Conservation (phyloP, 2,329 filamentous ascomycete genomes). For the Aspergillus hortae region DNA sequence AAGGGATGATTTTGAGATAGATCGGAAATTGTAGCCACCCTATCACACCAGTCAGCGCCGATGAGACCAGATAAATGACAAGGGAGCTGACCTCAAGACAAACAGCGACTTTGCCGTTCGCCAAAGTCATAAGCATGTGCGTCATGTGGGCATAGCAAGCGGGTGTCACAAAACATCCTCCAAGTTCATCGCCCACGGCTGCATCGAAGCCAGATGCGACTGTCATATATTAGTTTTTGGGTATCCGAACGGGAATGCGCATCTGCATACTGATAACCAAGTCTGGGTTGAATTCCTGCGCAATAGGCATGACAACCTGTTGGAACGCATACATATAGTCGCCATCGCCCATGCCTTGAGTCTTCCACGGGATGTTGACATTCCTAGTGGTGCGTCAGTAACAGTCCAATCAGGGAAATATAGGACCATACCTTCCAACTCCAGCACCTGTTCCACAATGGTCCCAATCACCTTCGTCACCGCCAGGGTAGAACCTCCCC, state of each 20-base stretch:
- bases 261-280: slow-evolving; percentile 68
- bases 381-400: slow-evolving; percentile 42
- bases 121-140: slow-evolving; percentile 96
- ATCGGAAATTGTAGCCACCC: slow-evolving; percentile 89
- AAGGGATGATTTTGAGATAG: slow-evolving; percentile 88
- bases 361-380: slow-evolving; percentile 67
- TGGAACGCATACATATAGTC: slow-evolving; percentile 98
- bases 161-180: slow-evolving; percentile 88
- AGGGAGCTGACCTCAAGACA: slow-evolving; percentile 64
- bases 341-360: slow-evolving; percentile 81
- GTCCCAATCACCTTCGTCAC: slow-evolving; percentile 56
- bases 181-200: slow-evolving; percentile 86
- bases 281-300: slow-evolving; percentile 88
- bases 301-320: slow-evolving; percentile 93
- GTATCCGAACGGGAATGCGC: not conserved
- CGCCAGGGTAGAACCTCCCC: slow-evolving; percentile 77
- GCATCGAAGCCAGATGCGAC: slow-evolving; percentile 96
- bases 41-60: slow-evolving; percentile 15
- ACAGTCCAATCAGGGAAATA: not conserved
- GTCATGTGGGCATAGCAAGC: slow-evolving; percentile 97
- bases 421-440: slow-evolving; percentile 49
- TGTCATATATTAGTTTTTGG: slow-evolving; percentile 20
- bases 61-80: not conserved
- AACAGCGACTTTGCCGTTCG: slow-evolving; percentile 82
- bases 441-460: slow-evolving; percentile 58